phyloP scores from a whole-genome alignment of 306 rosid species.

The Inga oerstediana region DNA sequence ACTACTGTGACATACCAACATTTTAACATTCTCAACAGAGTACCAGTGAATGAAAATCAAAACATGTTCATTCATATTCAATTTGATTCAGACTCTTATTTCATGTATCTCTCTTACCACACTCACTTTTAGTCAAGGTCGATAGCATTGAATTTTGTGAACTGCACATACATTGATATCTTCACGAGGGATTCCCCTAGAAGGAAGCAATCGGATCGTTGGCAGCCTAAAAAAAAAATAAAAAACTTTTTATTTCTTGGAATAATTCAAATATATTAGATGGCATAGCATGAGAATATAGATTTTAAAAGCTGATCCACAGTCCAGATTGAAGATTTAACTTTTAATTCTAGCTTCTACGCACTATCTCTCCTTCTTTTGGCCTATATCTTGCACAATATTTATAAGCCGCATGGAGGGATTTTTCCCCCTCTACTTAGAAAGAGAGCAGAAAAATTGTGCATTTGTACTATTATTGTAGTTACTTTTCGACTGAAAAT shows the following conservation, averaged over 20 bases:
- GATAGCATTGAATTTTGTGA: conserved; percentile 13
- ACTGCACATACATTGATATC: conserved; percentile 72
- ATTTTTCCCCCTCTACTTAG: neutral
- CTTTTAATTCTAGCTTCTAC: neutral
- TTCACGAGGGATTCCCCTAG: conserved; percentile 82
- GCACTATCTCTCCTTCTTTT: neutral
- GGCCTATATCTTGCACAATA: neutral
- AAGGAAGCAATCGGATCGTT: conserved; percentile 93
- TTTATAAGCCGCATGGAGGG: neutral
- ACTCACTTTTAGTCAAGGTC: neutral
- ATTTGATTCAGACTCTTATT: neutral
- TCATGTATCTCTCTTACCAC: conserved; percentile 10
- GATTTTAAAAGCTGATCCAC: conserved; percentile 3
- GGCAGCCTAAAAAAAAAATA: conserved; percentile 63
- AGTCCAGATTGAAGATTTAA: conserved; percentile 3
- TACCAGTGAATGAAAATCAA: neutral
- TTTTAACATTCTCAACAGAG: conserved; percentile 9
- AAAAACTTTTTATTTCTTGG: neutral
- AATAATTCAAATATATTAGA: neutral
- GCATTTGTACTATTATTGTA: neutral
- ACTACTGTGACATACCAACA: neutral
- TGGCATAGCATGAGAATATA: neutral
- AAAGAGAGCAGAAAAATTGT: neutral
- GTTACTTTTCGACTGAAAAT: neutral
- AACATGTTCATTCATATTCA: neutral